Evolutionary conservation across 2,329 filamentous ascomycete genomes (phyloP).

Genomic region (Neopestalotiopsis sp.): DNA sequence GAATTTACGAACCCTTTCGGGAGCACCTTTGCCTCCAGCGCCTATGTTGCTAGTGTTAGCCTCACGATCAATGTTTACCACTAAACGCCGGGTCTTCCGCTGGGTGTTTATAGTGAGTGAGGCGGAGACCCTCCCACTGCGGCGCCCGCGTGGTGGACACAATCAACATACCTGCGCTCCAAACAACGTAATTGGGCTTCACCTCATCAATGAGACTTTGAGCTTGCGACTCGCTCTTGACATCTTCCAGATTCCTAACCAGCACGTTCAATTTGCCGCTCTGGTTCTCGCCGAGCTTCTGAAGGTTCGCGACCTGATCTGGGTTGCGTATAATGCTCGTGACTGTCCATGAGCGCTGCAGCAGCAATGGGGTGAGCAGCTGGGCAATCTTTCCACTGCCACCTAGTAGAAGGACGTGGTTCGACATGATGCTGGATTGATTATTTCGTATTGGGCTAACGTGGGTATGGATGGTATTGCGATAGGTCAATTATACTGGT

Average conservation of each 20-base stretch:
- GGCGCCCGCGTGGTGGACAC: not conserved
- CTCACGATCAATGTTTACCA: conserved; percentile 19
- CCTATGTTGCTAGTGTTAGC: conserved; percentile 40
- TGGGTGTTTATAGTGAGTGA: not conserved
- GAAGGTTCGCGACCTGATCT: conserved; percentile 69
- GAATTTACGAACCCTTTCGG: conserved; percentile 46
- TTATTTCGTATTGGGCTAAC: too few species aligned
- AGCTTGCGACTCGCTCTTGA: conserved; percentile 67
- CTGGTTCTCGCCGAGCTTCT: conserved; percentile 62
- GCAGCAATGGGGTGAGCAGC: conserved; percentile 75
- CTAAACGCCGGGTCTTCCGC: not conserved
- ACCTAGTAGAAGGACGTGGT: conserved; percentile 73
- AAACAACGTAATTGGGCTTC: conserved; percentile 70
- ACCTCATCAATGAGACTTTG: conserved; percentile 64
- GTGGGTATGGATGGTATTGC: too few species aligned
- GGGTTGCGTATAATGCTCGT: conserved; percentile 77
- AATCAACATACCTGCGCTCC: conserved; percentile 62
- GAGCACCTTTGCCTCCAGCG: conserved; percentile 63
- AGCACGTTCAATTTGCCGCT: conserved; percentile 71
- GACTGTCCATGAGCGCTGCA: conserved; percentile 76
- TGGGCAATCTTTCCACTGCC: conserved; percentile 83
- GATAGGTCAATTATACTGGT: too few species aligned
- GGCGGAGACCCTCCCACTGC: not conserved
- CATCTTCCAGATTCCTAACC: conserved; percentile 73
- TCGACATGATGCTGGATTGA: conserved; percentile 11